phyloP scores from a whole-genome alignment of 345 rosid genomes.

The Physaria fendleri region DNA sequence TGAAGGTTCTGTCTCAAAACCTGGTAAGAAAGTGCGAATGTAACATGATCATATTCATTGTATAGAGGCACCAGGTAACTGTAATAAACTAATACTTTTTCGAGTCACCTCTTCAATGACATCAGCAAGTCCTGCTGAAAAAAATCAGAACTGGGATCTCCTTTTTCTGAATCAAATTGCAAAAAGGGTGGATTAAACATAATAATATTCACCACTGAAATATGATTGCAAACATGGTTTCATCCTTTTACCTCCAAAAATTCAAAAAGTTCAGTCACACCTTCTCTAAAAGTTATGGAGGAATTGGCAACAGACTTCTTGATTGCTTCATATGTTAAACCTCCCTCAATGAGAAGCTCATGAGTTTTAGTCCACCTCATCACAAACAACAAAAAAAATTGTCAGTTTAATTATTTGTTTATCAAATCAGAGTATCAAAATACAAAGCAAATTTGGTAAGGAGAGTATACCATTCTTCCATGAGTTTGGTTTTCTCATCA shows the following conservation, averaged over 20 bases:
- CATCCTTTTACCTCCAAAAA: constrained; percentile 58
- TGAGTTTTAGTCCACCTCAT: constrained; percentile 85
- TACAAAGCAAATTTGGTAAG: background rate
- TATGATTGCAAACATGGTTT: background rate
- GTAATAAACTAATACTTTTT: background rate
- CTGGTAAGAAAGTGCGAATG: constrained; percentile 30
- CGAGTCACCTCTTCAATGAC: constrained; percentile 81
- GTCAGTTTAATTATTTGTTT: background rate
- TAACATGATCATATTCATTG: background rate
- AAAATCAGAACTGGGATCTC: constrained; percentile 74
- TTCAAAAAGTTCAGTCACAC: constrained; percentile 65
- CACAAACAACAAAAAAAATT: background rate
- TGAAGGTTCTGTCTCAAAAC: constrained; percentile 84
- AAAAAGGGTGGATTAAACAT: background rate
- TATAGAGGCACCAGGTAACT: background rate
- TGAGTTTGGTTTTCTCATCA: constrained; percentile 80
- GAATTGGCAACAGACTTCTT: constrained; percentile 57
- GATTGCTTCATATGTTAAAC: constrained; percentile 71
- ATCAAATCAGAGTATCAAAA: background rate
- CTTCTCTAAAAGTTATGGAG: constrained; percentile 72
- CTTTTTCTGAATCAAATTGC: constrained; percentile 45
- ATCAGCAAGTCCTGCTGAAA: constrained; percentile 97
- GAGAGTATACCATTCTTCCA: constrained; percentile 75
- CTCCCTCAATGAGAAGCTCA: constrained; percentile 81
- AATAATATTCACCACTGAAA: background rate